A percentile compares a stretch with the other conserved stretches of the same genome.
These are phyloP conservation scores for Claviceps monticola DNA, from an alignment of 2,329 filamentous ascomycete genomes.

Conservation along the genomic window DNA sequence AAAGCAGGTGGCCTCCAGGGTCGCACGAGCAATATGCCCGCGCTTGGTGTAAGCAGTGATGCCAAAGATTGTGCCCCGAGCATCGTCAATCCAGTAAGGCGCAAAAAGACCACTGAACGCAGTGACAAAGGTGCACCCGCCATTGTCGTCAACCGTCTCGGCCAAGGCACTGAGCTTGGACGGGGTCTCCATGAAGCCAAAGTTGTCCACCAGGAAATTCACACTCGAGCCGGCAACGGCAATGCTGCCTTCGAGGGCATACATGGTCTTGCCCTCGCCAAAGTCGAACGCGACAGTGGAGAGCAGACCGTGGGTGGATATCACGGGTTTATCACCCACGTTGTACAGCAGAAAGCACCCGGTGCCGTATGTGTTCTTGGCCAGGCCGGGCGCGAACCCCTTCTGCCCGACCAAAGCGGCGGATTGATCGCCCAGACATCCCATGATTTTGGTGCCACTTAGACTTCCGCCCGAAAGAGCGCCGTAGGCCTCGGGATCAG, in stretches of 20 bases:
- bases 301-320: slow-evolving; percentile 63
- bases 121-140: slow-evolving; percentile 64
- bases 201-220: slow-evolving; percentile 49
- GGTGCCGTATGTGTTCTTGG: slow-evolving; percentile 79
- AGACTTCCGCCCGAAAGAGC: slow-evolving; percentile 45
- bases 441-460: slow-evolving; percentile 56
- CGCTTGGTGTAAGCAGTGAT: slow-evolving; percentile 65
- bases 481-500: slow-evolving; percentile 56
- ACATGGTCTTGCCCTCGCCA: slow-evolving; percentile 50
- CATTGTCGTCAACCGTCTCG: slow-evolving; percentile 47
- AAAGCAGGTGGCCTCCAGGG: slow-evolving; percentile 69
- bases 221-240: slow-evolving; percentile 65
- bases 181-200: slow-evolving; percentile 38
- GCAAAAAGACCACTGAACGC: slow-evolving; percentile 72
- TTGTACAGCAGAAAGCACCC: slow-evolving; percentile 79
- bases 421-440: slow-evolving; percentile 71
- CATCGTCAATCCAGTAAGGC: slow-evolving; percentile 77
- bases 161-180: slow-evolving; percentile 31
- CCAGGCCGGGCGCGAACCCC: slow-evolving; percentile 59
- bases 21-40: slow-evolving; percentile 67
- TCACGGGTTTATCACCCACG: slow-evolving; percentile 63
- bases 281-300: slow-evolving; percentile 70
- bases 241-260: slow-evolving; percentile 65
- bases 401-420: slow-evolving; percentile 69
- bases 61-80: slow-evolving; percentile 65